phyloP scores from a whole-genome alignment of 257 asterid species.

The Euphrasia confusa region DNA sequence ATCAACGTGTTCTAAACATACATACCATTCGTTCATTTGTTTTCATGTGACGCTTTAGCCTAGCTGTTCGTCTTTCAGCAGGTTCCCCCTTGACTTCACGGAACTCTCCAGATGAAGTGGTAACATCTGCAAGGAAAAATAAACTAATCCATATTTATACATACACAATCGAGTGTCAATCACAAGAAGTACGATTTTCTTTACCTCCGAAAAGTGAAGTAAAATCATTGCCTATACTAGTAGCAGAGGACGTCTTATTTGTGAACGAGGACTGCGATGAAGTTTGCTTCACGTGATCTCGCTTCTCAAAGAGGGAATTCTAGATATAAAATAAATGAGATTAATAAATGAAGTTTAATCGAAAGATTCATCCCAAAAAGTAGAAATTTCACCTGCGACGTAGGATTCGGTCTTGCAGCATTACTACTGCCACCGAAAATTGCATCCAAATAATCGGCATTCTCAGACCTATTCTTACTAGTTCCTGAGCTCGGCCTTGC shows the following conservation, averaged over 20 bases:
- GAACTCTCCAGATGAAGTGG: slow-evolving; percentile 62
- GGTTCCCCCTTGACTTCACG: slow-evolving; percentile 73
- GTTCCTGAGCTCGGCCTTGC: slow-evolving; percentile 26
- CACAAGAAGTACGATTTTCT: slow-evolving; percentile 3
- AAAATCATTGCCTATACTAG: slow-evolving; percentile 41
- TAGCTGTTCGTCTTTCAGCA: slow-evolving; percentile 71
- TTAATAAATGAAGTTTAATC: neutral
- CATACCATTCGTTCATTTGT: slow-evolving; percentile 79
- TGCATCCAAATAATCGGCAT: slow-evolving; percentile 36
- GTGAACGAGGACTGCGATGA: slow-evolving; percentile 30
- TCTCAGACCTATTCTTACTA: slow-evolving; percentile 27
- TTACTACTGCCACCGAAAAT: slow-evolving; percentile 39
- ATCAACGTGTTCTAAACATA: slow-evolving; percentile 7
- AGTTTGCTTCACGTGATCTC: slow-evolving; percentile 37
- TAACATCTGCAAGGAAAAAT: slow-evolving; percentile 44
- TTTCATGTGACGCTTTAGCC: slow-evolving; percentile 58
- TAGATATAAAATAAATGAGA: slow-evolving; percentile 26
- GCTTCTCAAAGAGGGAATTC: slow-evolving; percentile 49
- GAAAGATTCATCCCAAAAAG: slow-evolving; percentile 14
- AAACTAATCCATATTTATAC: neutral
- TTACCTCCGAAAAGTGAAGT: slow-evolving; percentile 66
- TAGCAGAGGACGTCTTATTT: slow-evolving; percentile 30
- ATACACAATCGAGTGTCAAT: slow-evolving; percentile 2
- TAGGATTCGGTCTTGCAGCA: slow-evolving; percentile 31
- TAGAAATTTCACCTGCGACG: slow-evolving; percentile 47